Evolutionary conservation across 192 early-diverging fungal species (phyloP), one percentile per base, ranked within the genome.

Genomic region (Coemansia sp.): DNA sequence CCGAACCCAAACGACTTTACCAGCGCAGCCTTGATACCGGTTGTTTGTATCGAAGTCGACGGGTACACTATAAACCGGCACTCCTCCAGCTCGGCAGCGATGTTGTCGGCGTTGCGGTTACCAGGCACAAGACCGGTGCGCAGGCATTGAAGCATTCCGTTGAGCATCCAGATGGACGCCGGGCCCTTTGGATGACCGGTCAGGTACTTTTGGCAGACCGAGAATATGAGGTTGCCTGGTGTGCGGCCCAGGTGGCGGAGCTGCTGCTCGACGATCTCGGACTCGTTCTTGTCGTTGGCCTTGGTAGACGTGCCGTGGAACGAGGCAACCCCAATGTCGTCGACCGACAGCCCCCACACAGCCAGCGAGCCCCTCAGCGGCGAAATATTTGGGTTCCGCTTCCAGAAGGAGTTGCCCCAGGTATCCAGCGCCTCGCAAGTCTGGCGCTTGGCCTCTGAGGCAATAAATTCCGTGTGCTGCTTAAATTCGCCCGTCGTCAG

Each of bases 251-350:
- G 81, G 64, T 97, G 92, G 30, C 64, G 75, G 55, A 97, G 63
- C 78, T 97, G 92, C 58, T 81, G 78, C 78, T 97, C 90, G 30
- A 93, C 32, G 6, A 90, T 87, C 6, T 85, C 83, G 11, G 94
- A 94, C 75, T 97, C 94, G 79, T 97, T 97, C 82, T 90, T 88
- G 78, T 97, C 92, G 73, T 97, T 97, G 35, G 94, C 94, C 72
- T 89, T 89, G 65, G 94, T 97, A 18, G 87, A 87, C 13, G 94
- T 97, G 51, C 94, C 92, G 74, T 97, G 94, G 90, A 97, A 92
- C 18, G 94, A 95, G 6, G 89, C 88, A 20, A 93, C 83, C 43
- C 87, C 86, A 67, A 97, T 91, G 70, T 97, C 94, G 68, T 97
- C 91, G 40, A 94, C 78, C 14, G 86, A 91, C 54, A 97, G 73